phyloP scores from a whole-genome alignment of 768 basidiomycete genomes.

The Lactarius indigo region DNA sequence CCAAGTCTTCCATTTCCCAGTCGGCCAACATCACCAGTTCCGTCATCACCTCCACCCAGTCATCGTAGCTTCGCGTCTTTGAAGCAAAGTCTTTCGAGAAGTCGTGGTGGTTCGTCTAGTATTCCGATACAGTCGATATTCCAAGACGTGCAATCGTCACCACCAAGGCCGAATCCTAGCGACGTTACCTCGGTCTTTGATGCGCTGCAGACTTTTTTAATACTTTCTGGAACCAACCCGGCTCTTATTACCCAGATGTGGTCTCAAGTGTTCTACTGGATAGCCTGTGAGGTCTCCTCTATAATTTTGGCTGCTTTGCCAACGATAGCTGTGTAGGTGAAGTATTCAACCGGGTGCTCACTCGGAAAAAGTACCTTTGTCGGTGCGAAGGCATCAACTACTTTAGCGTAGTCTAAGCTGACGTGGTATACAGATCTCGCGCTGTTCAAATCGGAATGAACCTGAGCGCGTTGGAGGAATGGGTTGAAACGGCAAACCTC shows the following conservation, averaged over 20 bases:
- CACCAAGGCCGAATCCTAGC: slow-evolving; percentile 37
- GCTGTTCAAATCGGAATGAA: slow-evolving; percentile 91
- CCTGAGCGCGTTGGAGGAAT: slow-evolving; percentile 81
- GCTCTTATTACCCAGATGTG: slow-evolving; percentile 84
- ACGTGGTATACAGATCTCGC: slow-evolving; percentile 51
- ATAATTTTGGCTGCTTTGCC: slow-evolving; percentile 23
- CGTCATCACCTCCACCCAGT: slow-evolving; percentile 27
- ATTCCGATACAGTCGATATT: slow-evolving; percentile 51
- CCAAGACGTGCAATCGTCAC: slow-evolving; percentile 40
- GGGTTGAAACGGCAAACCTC: slow-evolving; percentile 78
- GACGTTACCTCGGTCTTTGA: slow-evolving; percentile 79
- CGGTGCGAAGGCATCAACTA: slow-evolving; percentile 44
- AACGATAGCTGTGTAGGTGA: slow-evolving; percentile 50
- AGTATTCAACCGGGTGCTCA: slow-evolving; percentile 79
- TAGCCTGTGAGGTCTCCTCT: slow-evolving; percentile 68
- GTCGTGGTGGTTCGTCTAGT: slow-evolving; percentile 42
- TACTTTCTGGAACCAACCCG: slow-evolving; percentile 87
- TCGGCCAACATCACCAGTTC: slow-evolving; percentile 46
- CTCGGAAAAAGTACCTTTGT: slow-evolving; percentile 94
- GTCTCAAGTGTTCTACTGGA: slow-evolving; percentile 99
- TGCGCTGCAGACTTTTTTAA: slow-evolving; percentile 77
- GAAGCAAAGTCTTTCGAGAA: slow-evolving; percentile 56
- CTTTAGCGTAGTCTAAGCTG: background rate
- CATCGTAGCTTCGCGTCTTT: slow-evolving; percentile 58
- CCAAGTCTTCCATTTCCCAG: slow-evolving; percentile 41